These are phyloP conservation scores for Salvia splendens DNA, from an alignment of 257 asterid genomes.

Conservation along the genomic window DNA sequence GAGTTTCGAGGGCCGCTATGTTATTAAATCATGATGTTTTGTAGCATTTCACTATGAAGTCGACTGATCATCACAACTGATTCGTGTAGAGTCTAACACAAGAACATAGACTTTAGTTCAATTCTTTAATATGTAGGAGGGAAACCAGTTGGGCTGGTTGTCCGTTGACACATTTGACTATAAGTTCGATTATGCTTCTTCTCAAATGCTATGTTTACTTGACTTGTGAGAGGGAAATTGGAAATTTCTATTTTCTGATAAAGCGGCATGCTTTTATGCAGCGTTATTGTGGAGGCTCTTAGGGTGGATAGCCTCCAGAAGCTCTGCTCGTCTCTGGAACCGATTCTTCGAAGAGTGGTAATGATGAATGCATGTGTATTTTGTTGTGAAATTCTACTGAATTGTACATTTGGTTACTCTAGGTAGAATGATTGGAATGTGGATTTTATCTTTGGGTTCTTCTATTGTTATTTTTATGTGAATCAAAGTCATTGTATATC, in stretches of 20 bases:
- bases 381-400: neutral
- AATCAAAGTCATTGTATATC: constrained; percentile 12
- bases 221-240: neutral
- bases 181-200: neutral
- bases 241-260: constrained; percentile 8
- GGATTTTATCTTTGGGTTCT: neutral
- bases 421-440: constrained; percentile 8
- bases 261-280: constrained; percentile 37
- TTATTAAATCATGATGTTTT: neutral
- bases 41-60: neutral
- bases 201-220: constrained; percentile 2
- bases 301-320: constrained; percentile 85
- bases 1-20: neutral
- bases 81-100: neutral
- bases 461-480: neutral
- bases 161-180: neutral
- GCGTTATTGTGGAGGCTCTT: constrained; percentile 87
- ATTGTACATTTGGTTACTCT: constrained; percentile 16
- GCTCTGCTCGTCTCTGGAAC: constrained; percentile 87
- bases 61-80: neutral
- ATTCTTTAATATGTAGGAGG: neutral
- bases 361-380: constrained; percentile 28
- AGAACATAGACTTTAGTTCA: neutral
- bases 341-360: constrained; percentile 91
- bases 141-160: neutral